Evolutionary conservation across 1,284 basidiomycete species (phyloP).

Genomic region (Malassezia pachydermatis): DNA sequence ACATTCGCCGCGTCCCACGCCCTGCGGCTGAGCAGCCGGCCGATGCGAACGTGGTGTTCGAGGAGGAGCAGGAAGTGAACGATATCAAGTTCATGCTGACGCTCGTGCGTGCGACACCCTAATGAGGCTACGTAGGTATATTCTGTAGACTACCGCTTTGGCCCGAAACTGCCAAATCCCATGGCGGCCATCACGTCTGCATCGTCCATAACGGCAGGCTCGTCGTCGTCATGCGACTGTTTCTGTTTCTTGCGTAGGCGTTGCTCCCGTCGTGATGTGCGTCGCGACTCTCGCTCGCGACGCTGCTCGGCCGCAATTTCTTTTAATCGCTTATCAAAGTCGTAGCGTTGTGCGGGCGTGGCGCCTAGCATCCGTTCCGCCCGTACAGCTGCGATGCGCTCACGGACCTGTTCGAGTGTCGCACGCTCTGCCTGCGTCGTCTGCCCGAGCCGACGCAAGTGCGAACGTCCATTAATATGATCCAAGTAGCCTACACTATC

Average conservation of each 20-base stretch:
- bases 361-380: slow-evolving; percentile 9
- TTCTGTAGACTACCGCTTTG: slow-evolving; percentile 50
- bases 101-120: slow-evolving; percentile 27
- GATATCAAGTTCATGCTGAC: slow-evolving; percentile 63
- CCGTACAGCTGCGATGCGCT: slow-evolving; percentile 73
- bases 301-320: slow-evolving; percentile 60
- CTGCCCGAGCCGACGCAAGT: slow-evolving; percentile 82
- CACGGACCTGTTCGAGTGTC: slow-evolving; percentile 79
- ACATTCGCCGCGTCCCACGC: slow-evolving; percentile 56
- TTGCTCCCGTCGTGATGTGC: slow-evolving; percentile 55
- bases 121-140: not conserved
- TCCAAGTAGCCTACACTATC: slow-evolving; percentile 87
- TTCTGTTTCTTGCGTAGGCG: slow-evolving; percentile 54
- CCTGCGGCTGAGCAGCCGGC: slow-evolving; percentile 45
- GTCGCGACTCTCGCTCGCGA: slow-evolving; percentile 51
- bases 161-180: slow-evolving; percentile 85
- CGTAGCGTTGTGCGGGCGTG: slow-evolving; percentile 53
- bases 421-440: slow-evolving; percentile 81
- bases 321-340: slow-evolving; percentile 78
- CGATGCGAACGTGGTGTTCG: slow-evolving; percentile 56
- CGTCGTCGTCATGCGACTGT: slow-evolving; percentile 47
- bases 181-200: slow-evolving; percentile 64
- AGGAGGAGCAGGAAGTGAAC: slow-evolving; percentile 77
- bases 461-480: slow-evolving; percentile 85
- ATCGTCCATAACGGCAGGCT: slow-evolving; percentile 31